phyloP scores from a whole-genome alignment of 2,329 filamentous ascomycete species.

The Pseudogymnoascus sp. region DNA sequence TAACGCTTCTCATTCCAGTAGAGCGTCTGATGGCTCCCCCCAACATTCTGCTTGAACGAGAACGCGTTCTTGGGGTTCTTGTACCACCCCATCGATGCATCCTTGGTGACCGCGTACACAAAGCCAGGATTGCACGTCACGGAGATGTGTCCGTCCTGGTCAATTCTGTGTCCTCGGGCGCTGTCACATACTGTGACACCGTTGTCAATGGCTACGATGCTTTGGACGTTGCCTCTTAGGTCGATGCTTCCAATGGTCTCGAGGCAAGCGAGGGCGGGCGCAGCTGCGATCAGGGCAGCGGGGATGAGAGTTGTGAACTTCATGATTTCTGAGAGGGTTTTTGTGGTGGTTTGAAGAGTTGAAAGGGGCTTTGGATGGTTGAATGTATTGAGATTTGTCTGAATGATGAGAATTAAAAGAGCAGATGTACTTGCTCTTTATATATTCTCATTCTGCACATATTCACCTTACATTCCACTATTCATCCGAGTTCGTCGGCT shows the following conservation, averaged over 20 bases:
- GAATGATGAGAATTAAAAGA: background rate
- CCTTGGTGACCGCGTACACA: background rate
- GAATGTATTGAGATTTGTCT: background rate
- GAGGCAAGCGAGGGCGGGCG: background rate
- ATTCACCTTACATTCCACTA: background rate
- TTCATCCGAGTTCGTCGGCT: background rate
- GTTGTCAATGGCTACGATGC: background rate
- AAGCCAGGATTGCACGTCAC: background rate
- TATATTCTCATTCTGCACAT: background rate
- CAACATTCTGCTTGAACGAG: background rate
- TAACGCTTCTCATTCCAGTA: constrained; percentile 3
- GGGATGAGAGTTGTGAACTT: background rate
- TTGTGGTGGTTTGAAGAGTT: background rate
- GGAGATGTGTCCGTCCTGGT: background rate
- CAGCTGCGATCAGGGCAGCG: background rate
- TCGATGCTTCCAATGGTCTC: background rate
- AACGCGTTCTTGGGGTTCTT: background rate
- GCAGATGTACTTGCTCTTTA: background rate
- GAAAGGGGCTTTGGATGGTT: background rate
- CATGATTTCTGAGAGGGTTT: background rate
- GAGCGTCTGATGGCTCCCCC: background rate
- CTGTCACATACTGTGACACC: background rate
- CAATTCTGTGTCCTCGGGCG: background rate
- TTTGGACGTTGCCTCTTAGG: background rate
- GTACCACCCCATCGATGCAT: background rate